These are phyloP conservation scores for Trametes sanguinea DNA, from an alignment of 768 basidiomycete genomes.

Conservation along the genomic window DNA sequence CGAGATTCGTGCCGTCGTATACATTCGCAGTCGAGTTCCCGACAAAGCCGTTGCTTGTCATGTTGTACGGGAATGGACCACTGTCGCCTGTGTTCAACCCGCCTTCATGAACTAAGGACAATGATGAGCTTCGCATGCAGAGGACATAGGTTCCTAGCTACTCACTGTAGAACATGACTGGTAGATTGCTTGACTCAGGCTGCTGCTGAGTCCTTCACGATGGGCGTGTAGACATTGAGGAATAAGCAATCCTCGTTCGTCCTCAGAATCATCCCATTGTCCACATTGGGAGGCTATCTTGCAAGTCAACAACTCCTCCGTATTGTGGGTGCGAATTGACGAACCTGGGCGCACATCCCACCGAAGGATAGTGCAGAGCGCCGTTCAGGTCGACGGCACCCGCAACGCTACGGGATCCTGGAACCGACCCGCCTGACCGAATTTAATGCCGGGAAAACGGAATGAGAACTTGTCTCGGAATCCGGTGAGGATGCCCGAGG, in stretches of 20 bases:
- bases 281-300: slow-evolving; percentile 11
- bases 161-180: slow-evolving; percentile 19
- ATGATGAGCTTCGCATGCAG: background rate
- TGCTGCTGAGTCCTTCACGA: slow-evolving; percentile 5
- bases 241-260: slow-evolving; percentile 17
- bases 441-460: slow-evolving; percentile 16
- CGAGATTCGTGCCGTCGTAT: slow-evolving; percentile 17
- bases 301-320: background rate
- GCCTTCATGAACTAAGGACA: slow-evolving; percentile 7
- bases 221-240: slow-evolving; percentile 12
- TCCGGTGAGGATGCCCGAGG: slow-evolving; percentile 7
- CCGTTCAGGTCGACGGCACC: background rate
- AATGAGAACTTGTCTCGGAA: slow-evolving; percentile 19
- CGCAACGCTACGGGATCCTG: background rate
- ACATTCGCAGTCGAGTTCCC: slow-evolving; percentile 14
- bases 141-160: background rate
- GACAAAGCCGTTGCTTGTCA: slow-evolving; percentile 17
- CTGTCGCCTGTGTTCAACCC: slow-evolving; percentile 17
- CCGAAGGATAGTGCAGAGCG: slow-evolving; percentile 9
- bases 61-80: slow-evolving; percentile 16
- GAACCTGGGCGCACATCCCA: slow-evolving; percentile 11
- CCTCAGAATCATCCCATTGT: slow-evolving; percentile 11
- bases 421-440: slow-evolving; percentile 3
- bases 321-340: background rate
- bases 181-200: background rate